These are phyloP conservation scores for Volvox africanus DNA, from an alignment of 139 green algal species.

Conservation along the genomic window DNA sequence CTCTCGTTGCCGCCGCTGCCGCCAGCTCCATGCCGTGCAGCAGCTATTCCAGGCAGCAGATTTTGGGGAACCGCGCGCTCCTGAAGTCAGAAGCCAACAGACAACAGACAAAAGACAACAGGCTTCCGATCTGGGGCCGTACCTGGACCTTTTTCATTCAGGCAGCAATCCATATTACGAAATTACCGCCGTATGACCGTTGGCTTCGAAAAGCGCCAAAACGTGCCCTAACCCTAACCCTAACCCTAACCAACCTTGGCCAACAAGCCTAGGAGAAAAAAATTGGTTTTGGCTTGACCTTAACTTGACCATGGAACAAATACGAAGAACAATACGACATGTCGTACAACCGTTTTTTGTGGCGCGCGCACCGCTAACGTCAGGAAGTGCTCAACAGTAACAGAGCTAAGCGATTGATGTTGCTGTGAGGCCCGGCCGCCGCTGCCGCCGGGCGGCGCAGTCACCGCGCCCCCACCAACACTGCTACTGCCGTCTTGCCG, in stretches of 20 bases:
- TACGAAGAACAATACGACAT: background rate
- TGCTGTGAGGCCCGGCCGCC: background rate
- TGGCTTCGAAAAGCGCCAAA: background rate
- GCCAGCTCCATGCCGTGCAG: too few relatives aligned
- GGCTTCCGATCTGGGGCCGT: background rate
- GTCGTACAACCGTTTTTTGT: background rate
- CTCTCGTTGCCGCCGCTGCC: background rate
- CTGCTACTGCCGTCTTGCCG: background rate
- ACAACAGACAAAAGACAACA: too few relatives aligned
- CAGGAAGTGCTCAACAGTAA: slow-evolving; percentile 18
- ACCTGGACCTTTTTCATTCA: background rate
- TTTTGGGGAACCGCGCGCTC: slow-evolving; percentile 5
- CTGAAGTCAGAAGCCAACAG: background rate
- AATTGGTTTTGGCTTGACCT: too few relatives aligned
- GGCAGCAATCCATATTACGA: background rate
- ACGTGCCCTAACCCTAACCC: background rate
- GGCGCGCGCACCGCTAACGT: background rate
- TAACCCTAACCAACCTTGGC: background rate
- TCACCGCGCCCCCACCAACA: background rate
- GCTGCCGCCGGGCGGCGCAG: background rate
- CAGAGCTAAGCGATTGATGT: background rate
- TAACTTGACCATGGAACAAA: background rate
- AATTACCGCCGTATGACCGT: background rate
- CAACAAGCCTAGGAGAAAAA: too few relatives aligned
- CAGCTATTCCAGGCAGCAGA: background rate